These are phyloP conservation scores for Trichophyton equinum DNA, from an alignment of 2,329 filamentous ascomycete genomes.

Conservation along the genomic window DNA sequence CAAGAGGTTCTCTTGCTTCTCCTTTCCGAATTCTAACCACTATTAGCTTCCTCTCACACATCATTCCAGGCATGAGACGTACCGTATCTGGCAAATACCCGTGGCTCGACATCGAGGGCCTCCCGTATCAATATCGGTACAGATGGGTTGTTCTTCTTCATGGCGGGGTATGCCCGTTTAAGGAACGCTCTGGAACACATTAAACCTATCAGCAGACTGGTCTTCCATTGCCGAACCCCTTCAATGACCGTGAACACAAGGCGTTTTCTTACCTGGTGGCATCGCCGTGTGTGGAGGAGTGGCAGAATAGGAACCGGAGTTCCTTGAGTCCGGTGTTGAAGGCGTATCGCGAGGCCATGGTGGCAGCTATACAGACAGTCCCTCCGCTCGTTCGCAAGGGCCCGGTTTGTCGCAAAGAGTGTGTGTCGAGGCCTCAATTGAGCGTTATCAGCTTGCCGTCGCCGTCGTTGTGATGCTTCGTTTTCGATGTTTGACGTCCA, in stretches of 20 bases:
- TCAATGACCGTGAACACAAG: no score
- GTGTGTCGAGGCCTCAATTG: constrained; percentile 10
- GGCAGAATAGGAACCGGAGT: constrained; percentile 94
- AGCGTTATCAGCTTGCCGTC: constrained; percentile 2
- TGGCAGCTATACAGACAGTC: constrained; percentile 18
- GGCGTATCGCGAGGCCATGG: constrained; percentile 85
- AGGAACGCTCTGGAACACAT: constrained; percentile 57
- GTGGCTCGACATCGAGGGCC: constrained; percentile 69
- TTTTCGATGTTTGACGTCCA: neutral
- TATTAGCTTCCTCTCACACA: neutral
- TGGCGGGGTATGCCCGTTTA: constrained; percentile 81
- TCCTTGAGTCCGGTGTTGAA: constrained; percentile 85
- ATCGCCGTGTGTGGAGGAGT: constrained; percentile 81
- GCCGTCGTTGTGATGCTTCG: neutral
- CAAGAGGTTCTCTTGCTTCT: constrained; percentile 51
- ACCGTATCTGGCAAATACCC: constrained; percentile 90
- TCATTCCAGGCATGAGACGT: constrained; percentile 12
- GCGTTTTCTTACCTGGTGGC: constrained; percentile 57
- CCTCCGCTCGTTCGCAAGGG: constrained; percentile 5
- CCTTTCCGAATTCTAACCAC: constrained; percentile 49
- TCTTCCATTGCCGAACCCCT: neutral
- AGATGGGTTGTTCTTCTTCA: constrained; percentile 98
- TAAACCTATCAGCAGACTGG: neutral
- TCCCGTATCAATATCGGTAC: constrained; percentile 92
- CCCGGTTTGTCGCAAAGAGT: neutral